A percentile compares a stretch with the other conserved stretches of the same genome.
Evolutionary conservation across 768 basidiomycete species (phyloP).

Genomic region (Lactarius hatsudake): DNA sequence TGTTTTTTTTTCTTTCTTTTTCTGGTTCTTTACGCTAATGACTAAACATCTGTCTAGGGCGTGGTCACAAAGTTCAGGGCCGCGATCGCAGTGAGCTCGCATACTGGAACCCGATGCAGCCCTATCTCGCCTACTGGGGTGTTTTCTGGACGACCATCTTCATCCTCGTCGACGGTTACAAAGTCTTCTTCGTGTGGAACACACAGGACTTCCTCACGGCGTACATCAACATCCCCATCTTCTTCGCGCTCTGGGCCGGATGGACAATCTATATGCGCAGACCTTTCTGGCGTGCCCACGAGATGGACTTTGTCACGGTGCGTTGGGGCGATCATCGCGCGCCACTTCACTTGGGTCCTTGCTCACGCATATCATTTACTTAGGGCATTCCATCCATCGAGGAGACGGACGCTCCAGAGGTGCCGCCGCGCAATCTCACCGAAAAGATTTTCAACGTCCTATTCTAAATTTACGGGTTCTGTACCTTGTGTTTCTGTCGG

Average conservation of each 20-base stretch:
- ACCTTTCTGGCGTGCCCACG: slow-evolving; percentile 50
- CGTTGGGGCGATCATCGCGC: slow-evolving; percentile 27
- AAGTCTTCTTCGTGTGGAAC: slow-evolving; percentile 63
- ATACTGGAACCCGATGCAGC: slow-evolving; percentile 61
- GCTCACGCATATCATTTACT: background rate
- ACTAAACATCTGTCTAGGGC: slow-evolving; percentile 38
- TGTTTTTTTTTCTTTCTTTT: slow-evolving; percentile 16
- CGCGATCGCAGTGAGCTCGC: slow-evolving; percentile 58
- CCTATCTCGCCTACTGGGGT: slow-evolving; percentile 69
- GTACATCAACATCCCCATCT: slow-evolving; percentile 44
- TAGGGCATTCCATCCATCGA: slow-evolving; percentile 67
- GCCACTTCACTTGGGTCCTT: background rate
- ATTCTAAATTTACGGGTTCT: slow-evolving; percentile 40
- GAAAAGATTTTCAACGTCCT: slow-evolving; percentile 50
- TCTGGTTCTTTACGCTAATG: background rate
- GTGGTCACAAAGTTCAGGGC: slow-evolving; percentile 63
- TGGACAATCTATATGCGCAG: slow-evolving; percentile 45
- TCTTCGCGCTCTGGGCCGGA: slow-evolving; percentile 43
- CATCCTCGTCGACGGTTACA: slow-evolving; percentile 54
- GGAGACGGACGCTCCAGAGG: slow-evolving; percentile 60
- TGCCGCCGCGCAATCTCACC: slow-evolving; percentile 47
- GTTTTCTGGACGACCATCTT: slow-evolving; percentile 61
- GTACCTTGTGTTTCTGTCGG: background rate
- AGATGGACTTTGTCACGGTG: slow-evolving; percentile 74
- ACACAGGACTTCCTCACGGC: slow-evolving; percentile 49